A percentile compares a stretch with the other conserved stretches of the same genome.
These are phyloP conservation scores for Cryoendolithus antarcticus DNA, from an alignment of 2,329 filamentous ascomycete species.

Conservation along the genomic window DNA sequence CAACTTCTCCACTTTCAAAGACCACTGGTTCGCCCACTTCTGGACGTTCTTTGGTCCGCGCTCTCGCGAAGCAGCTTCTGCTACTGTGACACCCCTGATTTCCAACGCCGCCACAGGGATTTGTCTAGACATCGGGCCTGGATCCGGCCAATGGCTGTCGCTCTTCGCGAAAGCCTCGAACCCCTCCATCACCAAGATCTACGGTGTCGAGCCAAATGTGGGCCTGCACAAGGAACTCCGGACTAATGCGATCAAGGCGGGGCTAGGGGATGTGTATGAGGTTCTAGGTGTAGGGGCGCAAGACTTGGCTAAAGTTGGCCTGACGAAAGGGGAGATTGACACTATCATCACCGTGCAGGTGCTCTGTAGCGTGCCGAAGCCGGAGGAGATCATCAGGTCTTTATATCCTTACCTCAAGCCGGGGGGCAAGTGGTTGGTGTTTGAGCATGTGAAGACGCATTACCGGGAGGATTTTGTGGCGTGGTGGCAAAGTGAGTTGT, in stretches of 20 bases:
- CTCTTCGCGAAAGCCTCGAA: constrained; percentile 31
- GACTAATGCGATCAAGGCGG: constrained; percentile 37
- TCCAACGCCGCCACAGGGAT: constrained; percentile 37
- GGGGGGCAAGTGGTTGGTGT: constrained; percentile 51
- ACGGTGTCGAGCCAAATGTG: constrained; percentile 53
- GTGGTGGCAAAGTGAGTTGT: constrained; percentile 23
- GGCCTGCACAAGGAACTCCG: constrained; percentile 40
- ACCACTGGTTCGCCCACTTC: constrained; percentile 48
- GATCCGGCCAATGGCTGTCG: constrained; percentile 48
- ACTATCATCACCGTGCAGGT: constrained; percentile 49
- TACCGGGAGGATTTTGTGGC: constrained; percentile 20
- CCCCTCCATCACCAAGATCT: constrained; percentile 32
- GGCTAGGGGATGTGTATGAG: constrained; percentile 46
- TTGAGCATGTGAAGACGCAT: constrained; percentile 44
- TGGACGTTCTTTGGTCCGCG: constrained; percentile 45
- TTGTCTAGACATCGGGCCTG: constrained; percentile 52
- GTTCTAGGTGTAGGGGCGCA: constrained; percentile 53
- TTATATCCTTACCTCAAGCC: constrained; percentile 48
- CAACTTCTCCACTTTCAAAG: constrained; percentile 21
- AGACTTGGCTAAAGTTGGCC: constrained; percentile 35
- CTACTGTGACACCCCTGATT: constrained; percentile 42
- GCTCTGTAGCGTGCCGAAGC: constrained; percentile 52
- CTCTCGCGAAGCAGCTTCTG: constrained; percentile 32
- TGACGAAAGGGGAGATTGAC: constrained; percentile 42
- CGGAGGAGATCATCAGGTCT: constrained; percentile 41